A percentile compares a stretch with the other conserved stretches of the same genome.
Conservation (phyloP, 202 grass and related monocot genomes). For the Hordeum pubiflorum region DNA sequence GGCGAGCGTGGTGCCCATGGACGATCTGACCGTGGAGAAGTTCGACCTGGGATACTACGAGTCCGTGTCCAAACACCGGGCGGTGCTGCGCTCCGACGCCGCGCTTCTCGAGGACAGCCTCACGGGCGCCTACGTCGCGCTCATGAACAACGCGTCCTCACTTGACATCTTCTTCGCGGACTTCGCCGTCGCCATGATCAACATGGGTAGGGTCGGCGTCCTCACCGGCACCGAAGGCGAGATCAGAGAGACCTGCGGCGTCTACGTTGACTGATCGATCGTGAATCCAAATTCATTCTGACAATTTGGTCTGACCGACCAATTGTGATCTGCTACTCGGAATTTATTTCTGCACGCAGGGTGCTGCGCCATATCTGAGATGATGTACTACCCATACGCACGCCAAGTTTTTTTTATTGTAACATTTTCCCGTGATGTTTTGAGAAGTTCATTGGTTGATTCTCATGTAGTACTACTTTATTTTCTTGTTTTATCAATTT, state of each 20-base stretch:
- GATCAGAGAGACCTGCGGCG: slow-evolving; percentile 35
- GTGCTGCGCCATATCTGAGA: not conserved
- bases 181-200: slow-evolving; percentile 53
- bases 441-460: not conserved
- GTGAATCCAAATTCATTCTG: not conserved
- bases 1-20: slow-evolving; percentile 24
- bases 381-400: not conserved
- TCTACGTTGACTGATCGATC: slow-evolving; percentile 38
- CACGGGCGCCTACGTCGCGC: slow-evolving; percentile 27
- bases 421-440: not conserved
- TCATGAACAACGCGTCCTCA: slow-evolving; percentile 36
- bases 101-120: slow-evolving; percentile 37
- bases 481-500: no score
- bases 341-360: not conserved
- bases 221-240: slow-evolving; percentile 42
- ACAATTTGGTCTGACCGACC: not conserved
- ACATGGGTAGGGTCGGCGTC: slow-evolving; percentile 53
- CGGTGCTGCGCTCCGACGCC: not conserved
- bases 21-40: not conserved
- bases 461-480: not conserved
- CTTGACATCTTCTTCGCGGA: slow-evolving; percentile 42
- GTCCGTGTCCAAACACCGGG: not conserved
- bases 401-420: not conserved
- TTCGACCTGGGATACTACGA: slow-evolving; percentile 49
- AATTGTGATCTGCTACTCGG: not conserved